Conservation (phyloP, 2,329 filamentous ascomycete genomes). For the Mollisia scopiformis region DNA sequence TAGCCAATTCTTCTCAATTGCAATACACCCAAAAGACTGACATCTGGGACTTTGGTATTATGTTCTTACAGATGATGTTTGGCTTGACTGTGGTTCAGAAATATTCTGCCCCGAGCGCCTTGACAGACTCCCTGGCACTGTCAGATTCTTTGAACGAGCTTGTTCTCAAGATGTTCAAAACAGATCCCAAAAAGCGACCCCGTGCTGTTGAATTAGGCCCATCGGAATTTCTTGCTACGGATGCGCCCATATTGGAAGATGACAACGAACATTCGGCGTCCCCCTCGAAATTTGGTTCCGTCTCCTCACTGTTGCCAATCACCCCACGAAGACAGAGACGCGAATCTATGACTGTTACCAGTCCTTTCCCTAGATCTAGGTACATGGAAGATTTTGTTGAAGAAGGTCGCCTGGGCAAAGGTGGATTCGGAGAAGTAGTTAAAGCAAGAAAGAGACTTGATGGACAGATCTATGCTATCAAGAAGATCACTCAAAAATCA, state of each 20-base stretch:
- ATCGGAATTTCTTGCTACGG: slow-evolving; percentile 68
- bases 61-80: slow-evolving; percentile 93
- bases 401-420: slow-evolving; percentile 85
- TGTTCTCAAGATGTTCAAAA: slow-evolving; percentile 80
- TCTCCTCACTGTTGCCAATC: slow-evolving; percentile 44
- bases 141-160: slow-evolving; percentile 80
- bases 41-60: slow-evolving; percentile 91
- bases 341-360: slow-evolving; percentile 61
- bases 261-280: slow-evolving; percentile 40
- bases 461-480: slow-evolving; percentile 91
- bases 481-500: slow-evolving; percentile 88
- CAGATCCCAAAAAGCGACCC: slow-evolving; percentile 81
- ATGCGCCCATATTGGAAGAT: slow-evolving; percentile 57
- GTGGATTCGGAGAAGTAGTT: slow-evolving; percentile 94
- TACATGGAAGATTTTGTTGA: slow-evolving; percentile 92
- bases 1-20: slow-evolving; percentile 62
- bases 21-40: slow-evolving; percentile 80
- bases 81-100: slow-evolving; percentile 76
- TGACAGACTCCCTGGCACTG: slow-evolving; percentile 72
- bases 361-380: slow-evolving; percentile 63
- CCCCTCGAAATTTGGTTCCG: slow-evolving; percentile 44
- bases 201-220: slow-evolving; percentile 75
- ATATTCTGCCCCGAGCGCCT: slow-evolving; percentile 76
- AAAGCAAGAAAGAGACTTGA: slow-evolving; percentile 95
- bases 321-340: slow-evolving; percentile 56